A percentile compares a stretch with the other conserved stretches of the same genome.
These are phyloP conservation scores for Perkinsus chesapeaki DNA, from an alignment of 169 alveolate genomes.

Conservation along the genomic window DNA sequence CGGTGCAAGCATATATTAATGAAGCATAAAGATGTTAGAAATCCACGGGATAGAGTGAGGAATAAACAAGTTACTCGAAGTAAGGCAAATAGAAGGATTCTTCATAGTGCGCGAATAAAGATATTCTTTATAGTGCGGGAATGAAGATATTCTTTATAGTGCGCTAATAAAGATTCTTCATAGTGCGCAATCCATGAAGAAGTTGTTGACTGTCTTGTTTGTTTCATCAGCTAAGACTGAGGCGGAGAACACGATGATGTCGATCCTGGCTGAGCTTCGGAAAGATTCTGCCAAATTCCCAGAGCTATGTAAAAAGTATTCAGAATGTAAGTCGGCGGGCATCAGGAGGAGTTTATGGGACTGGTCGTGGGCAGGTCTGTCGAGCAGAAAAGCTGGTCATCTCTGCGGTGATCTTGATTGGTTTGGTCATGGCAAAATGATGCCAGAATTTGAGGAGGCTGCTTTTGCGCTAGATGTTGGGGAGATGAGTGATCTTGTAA, in stretches of 20 bases:
- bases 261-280: slow-evolving; percentile 34
- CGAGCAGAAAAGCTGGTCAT: slow-evolving; percentile 41
- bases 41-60: slow-evolving; percentile 59
- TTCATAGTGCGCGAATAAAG: not conserved
- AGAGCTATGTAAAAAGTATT: slow-evolving; percentile 30
- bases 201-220: not conserved
- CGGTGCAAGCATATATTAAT: slow-evolving; percentile 42
- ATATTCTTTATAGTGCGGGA: not conserved
- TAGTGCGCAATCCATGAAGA: not conserved
- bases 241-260: not conserved
- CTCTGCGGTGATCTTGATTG: slow-evolving; percentile 62
- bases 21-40: slow-evolving; percentile 59
- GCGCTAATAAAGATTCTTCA: not conserved
- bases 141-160: not conserved
- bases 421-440: slow-evolving; percentile 64
- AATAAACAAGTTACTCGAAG: slow-evolving; percentile 48
- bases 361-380: slow-evolving; percentile 48
- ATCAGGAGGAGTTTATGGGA: slow-evolving; percentile 41
- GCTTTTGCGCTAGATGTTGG: slow-evolving; percentile 57
- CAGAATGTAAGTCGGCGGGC: slow-evolving; percentile 12
- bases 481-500: slow-evolving; percentile 55
- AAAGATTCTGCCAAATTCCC: slow-evolving; percentile 52
- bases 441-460: slow-evolving; percentile 58
- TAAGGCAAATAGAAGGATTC: not conserved
- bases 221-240: not conserved